A percentile compares a stretch with the other conserved stretches of the same genome.
phyloP scores from a whole-genome alignment of 176 grass and related monocot species.

The Ananas comosus region DNA sequence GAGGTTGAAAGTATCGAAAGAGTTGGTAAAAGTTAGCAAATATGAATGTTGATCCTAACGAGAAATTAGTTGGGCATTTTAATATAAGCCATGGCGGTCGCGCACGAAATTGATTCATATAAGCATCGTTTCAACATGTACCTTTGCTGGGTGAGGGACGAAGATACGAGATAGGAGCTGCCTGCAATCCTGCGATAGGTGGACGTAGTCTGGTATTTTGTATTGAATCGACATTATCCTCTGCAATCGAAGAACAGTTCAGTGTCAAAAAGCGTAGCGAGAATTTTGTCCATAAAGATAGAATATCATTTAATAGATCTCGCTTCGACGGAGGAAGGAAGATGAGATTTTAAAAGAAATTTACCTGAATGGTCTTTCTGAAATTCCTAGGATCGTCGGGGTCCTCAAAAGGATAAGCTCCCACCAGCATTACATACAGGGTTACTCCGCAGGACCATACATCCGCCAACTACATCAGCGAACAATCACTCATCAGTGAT shows the following conservation, averaged over 20 bases:
- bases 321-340: not conserved
- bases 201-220: constrained; percentile 73
- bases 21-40: too few relatives aligned
- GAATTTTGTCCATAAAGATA: not conserved
- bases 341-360: not conserved
- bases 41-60: too few relatives aligned
- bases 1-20: too few relatives aligned
- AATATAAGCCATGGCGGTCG: too few relatives aligned
- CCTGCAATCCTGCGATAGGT: constrained; percentile 67
- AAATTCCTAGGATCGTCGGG: constrained; percentile 66
- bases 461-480: constrained; percentile 51
- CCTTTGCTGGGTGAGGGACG: constrained; percentile 46
- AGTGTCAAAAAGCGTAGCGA: not conserved
- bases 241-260: constrained; percentile 19
- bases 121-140: constrained; percentile 14
- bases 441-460: constrained; percentile 81
- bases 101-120: too few relatives aligned
- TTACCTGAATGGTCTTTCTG: constrained; percentile 65
- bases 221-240: constrained; percentile 71
- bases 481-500: not conserved
- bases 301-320: not conserved
- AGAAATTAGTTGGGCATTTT: too few relatives aligned
- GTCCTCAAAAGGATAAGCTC: constrained; percentile 73
- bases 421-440: constrained; percentile 74
- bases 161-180: constrained; percentile 68